Percentiles rank a stretch among this genome's conserved stretches.
Conservation (phyloP, 169 alveolate species). For the Besnoitia besnoiti region DNA sequence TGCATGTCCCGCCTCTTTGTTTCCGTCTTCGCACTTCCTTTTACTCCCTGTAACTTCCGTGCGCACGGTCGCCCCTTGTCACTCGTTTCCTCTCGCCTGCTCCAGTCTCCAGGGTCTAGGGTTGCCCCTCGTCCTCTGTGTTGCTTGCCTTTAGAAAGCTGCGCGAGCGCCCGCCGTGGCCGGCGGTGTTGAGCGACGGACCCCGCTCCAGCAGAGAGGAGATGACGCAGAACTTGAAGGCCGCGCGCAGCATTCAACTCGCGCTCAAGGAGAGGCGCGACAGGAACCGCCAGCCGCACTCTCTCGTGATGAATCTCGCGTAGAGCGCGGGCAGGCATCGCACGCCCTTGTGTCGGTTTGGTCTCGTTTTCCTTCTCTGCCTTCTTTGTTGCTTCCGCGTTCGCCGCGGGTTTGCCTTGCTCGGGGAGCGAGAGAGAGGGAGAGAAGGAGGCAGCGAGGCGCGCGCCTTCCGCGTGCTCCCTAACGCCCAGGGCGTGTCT, state of each 20-base stretch:
- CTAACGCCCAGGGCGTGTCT: too few species aligned
- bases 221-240: background rate
- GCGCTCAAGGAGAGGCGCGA: background rate
- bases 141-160: background rate
- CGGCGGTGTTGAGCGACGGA: background rate
- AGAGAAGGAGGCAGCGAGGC: background rate
- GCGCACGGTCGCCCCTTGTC: background rate
- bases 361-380: background rate
- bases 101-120: background rate
- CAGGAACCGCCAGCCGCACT: background rate
- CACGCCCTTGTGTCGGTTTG: background rate
- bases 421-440: background rate
- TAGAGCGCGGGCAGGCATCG: background rate
- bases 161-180: background rate
- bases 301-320: constrained; percentile 1
- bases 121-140: background rate
- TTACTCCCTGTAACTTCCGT: background rate
- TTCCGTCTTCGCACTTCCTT: background rate
- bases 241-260: background rate
- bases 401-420: background rate
- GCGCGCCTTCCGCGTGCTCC: background rate
- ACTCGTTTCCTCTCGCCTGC: constrained; percentile 1
- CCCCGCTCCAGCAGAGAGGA: background rate
- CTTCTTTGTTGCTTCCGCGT: background rate
- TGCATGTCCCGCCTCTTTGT: background rate